Base-by-base conservation (phyloP, 352 stramenopile genomes). In the Phytophthora boehmeriae region DNA sequence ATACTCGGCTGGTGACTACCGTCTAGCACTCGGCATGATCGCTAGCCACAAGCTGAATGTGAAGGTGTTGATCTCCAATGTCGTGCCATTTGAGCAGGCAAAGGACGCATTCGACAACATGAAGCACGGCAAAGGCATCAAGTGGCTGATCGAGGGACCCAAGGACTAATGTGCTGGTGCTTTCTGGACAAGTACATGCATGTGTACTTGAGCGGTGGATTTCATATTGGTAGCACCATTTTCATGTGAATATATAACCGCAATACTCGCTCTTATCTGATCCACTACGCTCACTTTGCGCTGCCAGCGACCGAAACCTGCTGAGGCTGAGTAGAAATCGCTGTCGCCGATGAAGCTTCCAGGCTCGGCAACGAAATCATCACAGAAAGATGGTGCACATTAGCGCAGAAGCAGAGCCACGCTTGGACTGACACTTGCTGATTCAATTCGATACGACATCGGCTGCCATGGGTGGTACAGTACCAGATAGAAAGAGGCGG, bases 351-450 rank as follows among this genome's bases (percentile, higher is more conserved):
- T n/a, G 43, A 54, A 35, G 34, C 35, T 8, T 22, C 22, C 17
- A 57, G 16, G 11, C 27, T 60, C 5, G 63, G 63, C 14, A 69
- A 25, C 19, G 52, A 34, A 22, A 80, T 63, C 6, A 71, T 63
- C 20, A 74, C 72, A 10, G 73, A 83, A 22, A 90, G 60, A 60
- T 88, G 81, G 55, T 78, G 76, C 17, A 86, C 75, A 41, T 88
- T 88, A 2, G 76, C 76, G 54, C 78, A 90, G 48, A 90, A 88
- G 68, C 76, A 85, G 16, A 90, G 72, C 81, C 81, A 90, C 22
- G 77, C 62, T 54, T 76, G 41, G 54, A 36, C 59, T 3, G 59
- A 9, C 28, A 46, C 43, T 16, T 42, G 25, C 13, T 58, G 14
- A n/a, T 57, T 28, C 17, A 73, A 41, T 10, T 73, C 22, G 8